Base-by-base conservation (phyloP, 1,139 yeast species). In the Kurtzmaniella quercitrusa region DNA sequence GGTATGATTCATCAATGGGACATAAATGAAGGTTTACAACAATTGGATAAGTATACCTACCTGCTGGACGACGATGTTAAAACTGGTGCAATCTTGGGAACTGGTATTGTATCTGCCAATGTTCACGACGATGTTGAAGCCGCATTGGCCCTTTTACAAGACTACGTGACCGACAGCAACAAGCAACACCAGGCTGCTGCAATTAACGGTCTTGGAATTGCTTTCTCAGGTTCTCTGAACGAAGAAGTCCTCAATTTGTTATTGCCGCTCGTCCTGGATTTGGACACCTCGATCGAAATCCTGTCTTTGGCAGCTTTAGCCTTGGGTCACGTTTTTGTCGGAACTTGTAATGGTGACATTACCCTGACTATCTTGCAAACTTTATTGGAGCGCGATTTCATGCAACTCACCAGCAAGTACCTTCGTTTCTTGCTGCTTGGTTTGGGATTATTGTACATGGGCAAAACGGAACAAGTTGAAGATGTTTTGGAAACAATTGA, bases 111-210 rank as follows among this genome's bases (percentile, higher is more conserved):
- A n/a, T 88, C 95, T 33, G 77, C 95, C 26, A 95, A 95, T 63
- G 94, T 94, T 45, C 96, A 88, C 61, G 96, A 93, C 60, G 98
- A 93, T 48, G 88, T 89, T 39, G 98, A 91, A 53, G 95, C 98
- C 5, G 95, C 97, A 3, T 74, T 88, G 50, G 84, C 95, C 20
- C 69, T 93, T 52, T 71, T 88, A 48, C 91, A 84, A 60, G 98
- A 93, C 50, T 88, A 86, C 56, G 84, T 91, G 35, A 53, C 56
- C 43, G 76, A 66, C 45, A 65, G 74, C 15, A 66, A 64, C 47
- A 73, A 74, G 48, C 70, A 79, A 43, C 71, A 86, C 55, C 84
- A 87, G 49, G 73, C 88, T 12, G 79, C 96, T 11, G 91, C 98
- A 3, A 85, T 93, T 43, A 78, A 85, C 47, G 98, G 98, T 51